Evolutionary conservation across 1,284 basidiomycete species (phyloP).

Genomic region (Phellopilus nigrolimitatus): DNA sequence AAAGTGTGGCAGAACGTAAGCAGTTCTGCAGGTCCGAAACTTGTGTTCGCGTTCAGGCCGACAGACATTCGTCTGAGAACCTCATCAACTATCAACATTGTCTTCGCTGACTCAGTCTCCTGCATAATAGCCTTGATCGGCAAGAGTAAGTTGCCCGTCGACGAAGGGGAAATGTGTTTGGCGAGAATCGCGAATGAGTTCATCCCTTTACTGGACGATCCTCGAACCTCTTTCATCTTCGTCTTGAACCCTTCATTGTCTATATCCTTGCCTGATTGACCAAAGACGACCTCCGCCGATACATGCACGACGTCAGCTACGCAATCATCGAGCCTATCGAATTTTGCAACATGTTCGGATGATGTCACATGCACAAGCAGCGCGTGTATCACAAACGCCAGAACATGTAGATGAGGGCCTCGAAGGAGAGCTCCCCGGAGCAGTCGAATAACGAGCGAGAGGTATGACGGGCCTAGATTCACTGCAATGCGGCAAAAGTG

Average conservation of each 20-base stretch:
- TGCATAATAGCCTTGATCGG: conserved; percentile 86
- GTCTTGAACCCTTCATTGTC: conserved; percentile 91
- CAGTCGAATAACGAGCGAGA: conserved; percentile 75
- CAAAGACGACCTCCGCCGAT: conserved; percentile 92
- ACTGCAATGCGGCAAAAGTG: conserved; percentile 80
- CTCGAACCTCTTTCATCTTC: conserved; percentile 86
- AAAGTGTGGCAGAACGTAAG: conserved; percentile 86
- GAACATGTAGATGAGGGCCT: conserved; percentile 91
- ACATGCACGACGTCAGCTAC: conserved; percentile 77
- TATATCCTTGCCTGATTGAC: conserved; percentile 88
- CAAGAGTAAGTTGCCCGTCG: conserved; percentile 72
- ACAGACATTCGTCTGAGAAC: conserved; percentile 78
- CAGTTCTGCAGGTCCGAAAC: conserved; percentile 68
- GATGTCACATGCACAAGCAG: conserved; percentile 78
- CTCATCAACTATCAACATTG: conserved; percentile 88
- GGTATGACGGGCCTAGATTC: conserved; percentile 69
- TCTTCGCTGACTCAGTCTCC: conserved; percentile 77
- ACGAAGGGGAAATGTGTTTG: conserved; percentile 67
- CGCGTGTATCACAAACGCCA: conserved; percentile 83
- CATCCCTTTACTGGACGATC: conserved; percentile 73
- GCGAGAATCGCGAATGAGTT: conserved; percentile 85
- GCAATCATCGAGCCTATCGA: conserved; percentile 71
- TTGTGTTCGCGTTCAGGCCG: conserved; percentile 82
- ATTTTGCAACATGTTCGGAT: conserved; percentile 45
- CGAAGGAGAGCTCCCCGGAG: conserved; percentile 79